Conservation (phyloP, 768 basidiomycete species). For the Suillus alpinus region DNA sequence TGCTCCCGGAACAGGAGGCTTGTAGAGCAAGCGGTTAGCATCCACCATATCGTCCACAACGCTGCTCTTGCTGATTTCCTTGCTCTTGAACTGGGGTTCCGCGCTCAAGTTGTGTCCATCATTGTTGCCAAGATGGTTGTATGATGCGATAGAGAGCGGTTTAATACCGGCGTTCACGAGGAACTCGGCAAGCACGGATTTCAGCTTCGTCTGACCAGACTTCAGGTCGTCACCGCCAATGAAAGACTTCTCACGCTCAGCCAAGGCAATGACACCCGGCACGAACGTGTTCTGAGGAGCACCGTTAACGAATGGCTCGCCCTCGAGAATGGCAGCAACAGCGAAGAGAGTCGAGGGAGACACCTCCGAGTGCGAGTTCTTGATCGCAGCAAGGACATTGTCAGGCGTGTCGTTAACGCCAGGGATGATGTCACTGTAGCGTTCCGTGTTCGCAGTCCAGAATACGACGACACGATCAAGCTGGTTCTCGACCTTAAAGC, state of each 20-base stretch:
- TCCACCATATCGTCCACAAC: constrained; percentile 99
- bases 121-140: constrained; percentile 99
- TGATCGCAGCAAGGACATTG: constrained; percentile 79
- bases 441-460: constrained; percentile 99
- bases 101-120: constrained; percentile 91
- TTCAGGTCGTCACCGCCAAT: constrained; percentile 98
- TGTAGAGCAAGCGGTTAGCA: constrained; percentile 86
- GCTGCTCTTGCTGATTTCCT: constrained; percentile 96
- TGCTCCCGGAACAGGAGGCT: constrained; percentile 61
- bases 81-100: constrained; percentile 92
- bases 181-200: constrained; percentile 96
- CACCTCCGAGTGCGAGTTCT: constrained; percentile 86
- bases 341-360: constrained; percentile 96
- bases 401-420: constrained; percentile 95
- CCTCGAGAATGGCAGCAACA: constrained; percentile 92
- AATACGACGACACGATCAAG: constrained; percentile 91
- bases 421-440: constrained; percentile 91
- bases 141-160: constrained; percentile 93
- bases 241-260: constrained; percentile 85
- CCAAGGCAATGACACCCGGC: constrained; percentile 89
- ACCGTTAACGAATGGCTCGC: constrained; percentile 93
- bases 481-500: constrained; percentile 79
- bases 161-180: constrained; percentile 98
- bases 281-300: constrained; percentile 99
- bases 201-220: constrained; percentile 96